Conservation (phyloP, 306 rosid species). For the Cucumis hystrix region DNA sequence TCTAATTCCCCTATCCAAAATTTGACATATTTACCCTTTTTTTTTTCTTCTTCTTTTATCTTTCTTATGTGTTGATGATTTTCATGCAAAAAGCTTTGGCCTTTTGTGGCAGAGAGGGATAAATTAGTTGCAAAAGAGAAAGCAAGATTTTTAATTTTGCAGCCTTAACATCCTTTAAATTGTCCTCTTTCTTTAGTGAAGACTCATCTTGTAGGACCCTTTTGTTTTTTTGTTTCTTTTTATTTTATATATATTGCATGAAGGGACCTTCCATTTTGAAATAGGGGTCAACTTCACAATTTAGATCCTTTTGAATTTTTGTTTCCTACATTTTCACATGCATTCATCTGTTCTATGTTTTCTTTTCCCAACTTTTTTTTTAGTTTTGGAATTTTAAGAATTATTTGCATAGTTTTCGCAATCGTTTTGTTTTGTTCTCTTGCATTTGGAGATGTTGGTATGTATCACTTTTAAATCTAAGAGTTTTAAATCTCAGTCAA, state of each 20-base stretch:
- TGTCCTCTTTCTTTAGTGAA: not conserved
- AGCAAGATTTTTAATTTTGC: not conserved
- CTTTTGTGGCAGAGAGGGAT: not conserved
- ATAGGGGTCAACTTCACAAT: not conserved
- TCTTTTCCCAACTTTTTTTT: no score
- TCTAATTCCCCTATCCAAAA: slow-evolving; percentile 15
- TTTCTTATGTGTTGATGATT: not conserved
- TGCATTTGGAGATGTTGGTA: no score
- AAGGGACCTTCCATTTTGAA: not conserved
- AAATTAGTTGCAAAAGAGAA: slow-evolving; percentile 5
- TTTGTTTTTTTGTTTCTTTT: not conserved
- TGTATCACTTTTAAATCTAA: no score
- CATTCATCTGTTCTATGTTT: not conserved
- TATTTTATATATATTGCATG: not conserved
- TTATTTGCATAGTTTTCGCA: no score
- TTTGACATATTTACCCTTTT: not conserved
- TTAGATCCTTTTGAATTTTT: not conserved
- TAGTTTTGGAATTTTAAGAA: no score
- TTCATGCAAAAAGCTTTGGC: slow-evolving; percentile 7
- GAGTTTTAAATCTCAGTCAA: no score
- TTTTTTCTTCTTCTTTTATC: no score
- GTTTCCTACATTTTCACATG: not conserved
- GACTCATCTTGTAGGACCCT: not conserved
- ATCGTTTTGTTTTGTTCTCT: no score
- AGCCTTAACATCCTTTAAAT: not conserved